Evolutionary conservation across 2,329 filamentous ascomycete genomes (phyloP).

Genomic region (Grosmannia clavigera): DNA sequence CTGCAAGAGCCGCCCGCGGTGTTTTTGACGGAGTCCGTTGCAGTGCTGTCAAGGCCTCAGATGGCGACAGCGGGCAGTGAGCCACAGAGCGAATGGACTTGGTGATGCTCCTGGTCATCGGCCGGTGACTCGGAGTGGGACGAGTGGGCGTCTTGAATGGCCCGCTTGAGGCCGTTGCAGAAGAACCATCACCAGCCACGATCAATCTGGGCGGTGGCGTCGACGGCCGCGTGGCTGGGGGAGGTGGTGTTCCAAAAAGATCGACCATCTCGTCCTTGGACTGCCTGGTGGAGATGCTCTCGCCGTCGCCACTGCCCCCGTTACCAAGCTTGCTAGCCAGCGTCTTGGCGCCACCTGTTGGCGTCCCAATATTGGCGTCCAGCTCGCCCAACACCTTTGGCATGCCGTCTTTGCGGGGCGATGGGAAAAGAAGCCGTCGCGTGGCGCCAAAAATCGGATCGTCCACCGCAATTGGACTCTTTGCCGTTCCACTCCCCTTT

Average conservation of each 20-base stretch:
- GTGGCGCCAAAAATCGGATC: conserved; percentile 41
- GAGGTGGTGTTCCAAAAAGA: conserved; percentile 51
- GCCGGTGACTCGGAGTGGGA: conserved; percentile 48
- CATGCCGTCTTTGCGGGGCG: conserved; percentile 53
- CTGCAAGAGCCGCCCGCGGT: conserved; percentile 22
- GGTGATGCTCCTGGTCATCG: conserved; percentile 48
- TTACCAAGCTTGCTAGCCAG: conserved; percentile 31
- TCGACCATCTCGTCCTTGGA: conserved; percentile 29
- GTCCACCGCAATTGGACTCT: conserved; percentile 43
- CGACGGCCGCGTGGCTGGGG: conserved; percentile 27
- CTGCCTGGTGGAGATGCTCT: neutral
- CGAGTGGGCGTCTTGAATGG: conserved; percentile 51
- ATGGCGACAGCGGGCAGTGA: conserved; percentile 30
- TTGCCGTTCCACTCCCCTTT: conserved; percentile 40
- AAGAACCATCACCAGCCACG: conserved; percentile 16
- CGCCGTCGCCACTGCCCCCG: conserved; percentile 14
- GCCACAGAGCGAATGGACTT: conserved; percentile 38
- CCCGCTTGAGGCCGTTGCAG: conserved; percentile 21
- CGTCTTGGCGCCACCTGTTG: conserved; percentile 14
- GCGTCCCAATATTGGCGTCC: conserved; percentile 34
- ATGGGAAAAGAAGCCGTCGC: conserved; percentile 63
- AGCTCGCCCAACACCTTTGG: conserved; percentile 50
- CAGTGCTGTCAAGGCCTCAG: conserved; percentile 22
- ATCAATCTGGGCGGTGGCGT: conserved; percentile 27
- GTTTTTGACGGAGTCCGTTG: conserved; percentile 33